These are phyloP conservation scores for Podaxis rugospora DNA, from an alignment of 768 basidiomycete species.

Conservation along the genomic window DNA sequence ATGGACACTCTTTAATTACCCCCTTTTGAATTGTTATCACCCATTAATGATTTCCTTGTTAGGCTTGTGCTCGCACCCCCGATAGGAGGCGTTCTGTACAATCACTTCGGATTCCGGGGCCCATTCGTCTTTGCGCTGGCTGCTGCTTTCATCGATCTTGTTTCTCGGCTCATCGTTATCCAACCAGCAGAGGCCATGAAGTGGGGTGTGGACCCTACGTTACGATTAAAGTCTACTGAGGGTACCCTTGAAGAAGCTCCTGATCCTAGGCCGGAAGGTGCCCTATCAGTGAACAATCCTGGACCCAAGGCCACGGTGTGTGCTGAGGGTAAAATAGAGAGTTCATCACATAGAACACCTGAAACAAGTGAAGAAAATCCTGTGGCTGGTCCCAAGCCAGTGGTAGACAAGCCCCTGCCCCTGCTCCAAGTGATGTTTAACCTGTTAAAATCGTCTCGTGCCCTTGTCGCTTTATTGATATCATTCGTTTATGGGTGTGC, in stretches of 20 bases:
- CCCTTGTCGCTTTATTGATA: slow-evolving; percentile 39
- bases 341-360: neutral
- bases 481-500: slow-evolving; percentile 53
- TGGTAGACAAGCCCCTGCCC: slow-evolving; percentile 24
- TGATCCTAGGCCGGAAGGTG: neutral
- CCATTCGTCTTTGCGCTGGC: slow-evolving; percentile 54
- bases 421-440: slow-evolving; percentile 35
- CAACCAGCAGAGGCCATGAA: slow-evolving; percentile 47
- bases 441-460: slow-evolving; percentile 43
- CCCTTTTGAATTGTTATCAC: slow-evolving; percentile 4
- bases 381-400: neutral
- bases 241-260: neutral
- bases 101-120: slow-evolving; percentile 52
- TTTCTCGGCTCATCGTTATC: slow-evolving; percentile 51
- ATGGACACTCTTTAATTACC: neutral
- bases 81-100: slow-evolving; percentile 50
- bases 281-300: neutral
- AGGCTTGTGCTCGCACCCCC: slow-evolving; percentile 57
- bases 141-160: slow-evolving; percentile 43
- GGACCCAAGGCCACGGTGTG: neutral
- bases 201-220: slow-evolving; percentile 43
- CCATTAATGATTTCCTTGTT: neutral
- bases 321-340: neutral
- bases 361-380: neutral
- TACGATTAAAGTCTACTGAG: neutral